Conservation (phyloP, 1,139 yeast genomes). For the Lodderomyces orthopsilosis region DNA sequence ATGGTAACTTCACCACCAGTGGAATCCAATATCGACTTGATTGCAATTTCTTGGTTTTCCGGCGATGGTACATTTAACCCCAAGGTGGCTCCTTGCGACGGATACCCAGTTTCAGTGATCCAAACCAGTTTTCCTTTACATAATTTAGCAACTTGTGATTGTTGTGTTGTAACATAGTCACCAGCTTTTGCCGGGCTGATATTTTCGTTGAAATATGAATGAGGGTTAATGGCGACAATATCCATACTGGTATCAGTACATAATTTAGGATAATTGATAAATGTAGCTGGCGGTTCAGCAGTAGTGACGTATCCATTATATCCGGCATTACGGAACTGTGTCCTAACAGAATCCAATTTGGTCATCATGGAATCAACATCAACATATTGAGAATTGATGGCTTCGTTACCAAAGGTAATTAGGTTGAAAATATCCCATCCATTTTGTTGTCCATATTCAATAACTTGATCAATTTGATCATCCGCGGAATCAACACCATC, state of each 20-base stretch:
- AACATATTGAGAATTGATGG: constrained; percentile 60
- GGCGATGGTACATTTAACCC: constrained; percentile 72
- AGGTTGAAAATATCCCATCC: constrained; percentile 72
- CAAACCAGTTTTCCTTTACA: constrained; percentile 52
- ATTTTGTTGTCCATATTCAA: constrained; percentile 48
- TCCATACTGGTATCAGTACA: constrained; percentile 55
- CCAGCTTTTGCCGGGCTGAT: constrained; percentile 70
- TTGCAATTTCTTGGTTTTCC: constrained; percentile 70
- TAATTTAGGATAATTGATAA: constrained; percentile 57
- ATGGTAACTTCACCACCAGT: constrained; percentile 64
- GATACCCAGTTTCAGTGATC: constrained; percentile 89
- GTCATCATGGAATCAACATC: constrained; percentile 55
- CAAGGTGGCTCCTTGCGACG: constrained; percentile 66
- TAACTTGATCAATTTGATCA: constrained; percentile 50
- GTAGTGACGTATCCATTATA: constrained; percentile 77
- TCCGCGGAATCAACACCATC: constrained; percentile 71
- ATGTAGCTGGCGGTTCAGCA: constrained; percentile 84
- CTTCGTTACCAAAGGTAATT: constrained; percentile 87
- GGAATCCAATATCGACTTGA: constrained; percentile 54
- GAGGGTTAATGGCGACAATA: constrained; percentile 81
- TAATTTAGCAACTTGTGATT: constrained; percentile 46
- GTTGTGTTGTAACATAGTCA: constrained; percentile 63
- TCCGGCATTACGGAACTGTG: constrained; percentile 61
- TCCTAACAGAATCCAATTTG: constrained; percentile 64
- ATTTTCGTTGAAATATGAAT: constrained; percentile 72